These are phyloP conservation scores for Rubia tinctorum DNA, from an alignment of 305 asterid species.

Conservation along the genomic window DNA sequence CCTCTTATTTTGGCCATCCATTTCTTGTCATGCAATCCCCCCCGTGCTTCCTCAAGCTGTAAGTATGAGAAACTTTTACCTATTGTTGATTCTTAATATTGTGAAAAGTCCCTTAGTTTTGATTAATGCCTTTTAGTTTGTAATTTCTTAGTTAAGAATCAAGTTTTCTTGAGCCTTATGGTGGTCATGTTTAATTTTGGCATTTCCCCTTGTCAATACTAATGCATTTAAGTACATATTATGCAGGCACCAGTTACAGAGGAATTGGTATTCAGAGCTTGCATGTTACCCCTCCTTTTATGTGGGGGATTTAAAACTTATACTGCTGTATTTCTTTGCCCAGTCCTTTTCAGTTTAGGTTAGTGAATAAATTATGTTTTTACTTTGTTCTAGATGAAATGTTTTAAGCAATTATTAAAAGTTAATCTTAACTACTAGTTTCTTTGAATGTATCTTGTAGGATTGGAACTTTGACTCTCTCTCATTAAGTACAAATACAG, in stretches of 20 bases:
- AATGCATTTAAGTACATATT: constrained; percentile 3
- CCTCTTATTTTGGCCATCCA: constrained; percentile 4
- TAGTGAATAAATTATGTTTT: constrained; percentile 20
- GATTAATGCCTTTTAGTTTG: neutral
- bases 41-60: neutral
- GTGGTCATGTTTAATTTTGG: neutral
- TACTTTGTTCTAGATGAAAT: neutral
- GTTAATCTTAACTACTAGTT: neutral
- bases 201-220: neutral
- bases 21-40: neutral
- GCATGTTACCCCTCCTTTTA: constrained; percentile 87
- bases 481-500: neutral
- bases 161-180: neutral
- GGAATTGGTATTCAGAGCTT: constrained; percentile 96
- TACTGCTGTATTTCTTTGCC: constrained; percentile 66
- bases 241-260: constrained; percentile 91
- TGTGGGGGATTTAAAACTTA: constrained; percentile 83
- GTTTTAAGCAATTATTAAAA: neutral
- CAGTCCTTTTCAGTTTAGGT: constrained; percentile 93
- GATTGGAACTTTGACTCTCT: neutral
- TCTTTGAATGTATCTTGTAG: neutral
- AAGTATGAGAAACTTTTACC: neutral
- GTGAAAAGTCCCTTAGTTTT: neutral
- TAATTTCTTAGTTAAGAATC: neutral
- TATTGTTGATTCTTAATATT: neutral